A percentile compares a stretch with the other conserved stretches of the same genome.
phyloP scores from a whole-genome alignment of 192 early-diverging fungal genomes.

The Coemansia sp. region DNA sequence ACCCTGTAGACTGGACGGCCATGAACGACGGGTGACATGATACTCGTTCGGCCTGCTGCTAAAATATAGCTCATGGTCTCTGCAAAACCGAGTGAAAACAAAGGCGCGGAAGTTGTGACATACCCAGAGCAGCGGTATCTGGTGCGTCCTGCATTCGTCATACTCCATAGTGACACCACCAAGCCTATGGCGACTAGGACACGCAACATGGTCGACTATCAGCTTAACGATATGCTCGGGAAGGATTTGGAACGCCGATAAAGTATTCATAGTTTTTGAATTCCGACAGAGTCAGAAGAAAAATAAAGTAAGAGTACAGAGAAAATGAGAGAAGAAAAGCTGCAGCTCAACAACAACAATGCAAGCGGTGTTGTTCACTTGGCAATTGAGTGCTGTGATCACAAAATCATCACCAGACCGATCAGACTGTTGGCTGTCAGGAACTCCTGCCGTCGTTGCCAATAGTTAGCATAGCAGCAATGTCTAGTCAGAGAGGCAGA shows the following conservation, averaged over 20 bases:
- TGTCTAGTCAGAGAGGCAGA: too few relatives aligned
- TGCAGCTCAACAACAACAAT: too few relatives aligned
- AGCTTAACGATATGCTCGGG: neutral
- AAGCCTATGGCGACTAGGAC: neutral
- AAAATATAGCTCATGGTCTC: too few relatives aligned
- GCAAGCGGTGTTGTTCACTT: too few relatives aligned
- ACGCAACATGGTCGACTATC: neutral
- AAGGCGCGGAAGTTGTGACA: neutral
- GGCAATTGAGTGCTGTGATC: too few relatives aligned
- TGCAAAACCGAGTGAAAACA: neutral
- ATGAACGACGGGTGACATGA: too few relatives aligned
- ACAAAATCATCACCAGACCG: too few relatives aligned
- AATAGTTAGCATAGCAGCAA: too few relatives aligned
- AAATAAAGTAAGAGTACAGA: neutral
- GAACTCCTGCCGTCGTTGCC: too few relatives aligned
- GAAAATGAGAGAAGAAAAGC: neutral
- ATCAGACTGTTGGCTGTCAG: too few relatives aligned
- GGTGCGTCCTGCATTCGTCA: neutral
- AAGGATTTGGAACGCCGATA: neutral
- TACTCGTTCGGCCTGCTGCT: too few relatives aligned
- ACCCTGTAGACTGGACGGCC: too few relatives aligned
- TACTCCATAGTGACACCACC: neutral
- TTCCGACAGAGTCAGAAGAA: neutral
- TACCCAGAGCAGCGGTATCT: neutral
- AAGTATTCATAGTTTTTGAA: neutral